These are phyloP conservation scores for Cutaneotrichosporon cyanovorans DNA, from an alignment of 1,284 basidiomycete genomes.

Conservation along the genomic window DNA sequence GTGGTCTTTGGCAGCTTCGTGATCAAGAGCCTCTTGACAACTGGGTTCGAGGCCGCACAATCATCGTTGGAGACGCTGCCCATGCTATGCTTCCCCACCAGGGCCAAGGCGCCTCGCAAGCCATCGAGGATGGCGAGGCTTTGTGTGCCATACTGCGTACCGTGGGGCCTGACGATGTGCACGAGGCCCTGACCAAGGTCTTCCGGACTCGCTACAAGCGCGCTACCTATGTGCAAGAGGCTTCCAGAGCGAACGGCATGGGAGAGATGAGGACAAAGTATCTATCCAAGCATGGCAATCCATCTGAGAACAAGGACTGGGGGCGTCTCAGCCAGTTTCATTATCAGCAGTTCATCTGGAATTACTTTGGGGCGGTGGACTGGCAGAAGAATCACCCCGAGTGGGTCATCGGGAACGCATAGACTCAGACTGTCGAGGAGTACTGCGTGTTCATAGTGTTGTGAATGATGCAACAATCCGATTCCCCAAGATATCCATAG, in stretches of 20 bases:
- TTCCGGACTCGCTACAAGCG: constrained; percentile 25
- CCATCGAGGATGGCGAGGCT: constrained; percentile 29
- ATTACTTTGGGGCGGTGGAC: constrained; percentile 26
- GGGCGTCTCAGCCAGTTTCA: too few species aligned
- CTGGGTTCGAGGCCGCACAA: constrained; percentile 28
- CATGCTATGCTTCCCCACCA: constrained; percentile 35
- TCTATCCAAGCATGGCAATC: neutral
- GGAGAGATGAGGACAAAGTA: neutral
- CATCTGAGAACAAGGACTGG: neutral
- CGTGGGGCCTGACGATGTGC: constrained; percentile 8
- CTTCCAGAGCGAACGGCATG: neutral
- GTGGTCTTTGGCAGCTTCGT: constrained; percentile 21
- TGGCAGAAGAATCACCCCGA: constrained; percentile 24
- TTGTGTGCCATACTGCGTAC: constrained; percentile 16
- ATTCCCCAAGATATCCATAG: too few species aligned
- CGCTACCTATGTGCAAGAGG: constrained; percentile 25
- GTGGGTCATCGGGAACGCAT: neutral
- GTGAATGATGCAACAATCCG: too few species aligned
- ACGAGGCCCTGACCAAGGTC: constrained; percentile 16
- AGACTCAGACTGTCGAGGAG: too few species aligned
- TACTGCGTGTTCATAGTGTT: too few species aligned
- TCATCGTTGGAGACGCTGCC: constrained; percentile 39
- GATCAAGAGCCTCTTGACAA: constrained; percentile 30
- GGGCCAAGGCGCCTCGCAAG: constrained; percentile 28
- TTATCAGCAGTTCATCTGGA: constrained; percentile 31